These are phyloP conservation scores for Trichoderma sp. DNA, from an alignment of 2,329 filamentous ascomycete genomes.

Conservation along the genomic window DNA sequence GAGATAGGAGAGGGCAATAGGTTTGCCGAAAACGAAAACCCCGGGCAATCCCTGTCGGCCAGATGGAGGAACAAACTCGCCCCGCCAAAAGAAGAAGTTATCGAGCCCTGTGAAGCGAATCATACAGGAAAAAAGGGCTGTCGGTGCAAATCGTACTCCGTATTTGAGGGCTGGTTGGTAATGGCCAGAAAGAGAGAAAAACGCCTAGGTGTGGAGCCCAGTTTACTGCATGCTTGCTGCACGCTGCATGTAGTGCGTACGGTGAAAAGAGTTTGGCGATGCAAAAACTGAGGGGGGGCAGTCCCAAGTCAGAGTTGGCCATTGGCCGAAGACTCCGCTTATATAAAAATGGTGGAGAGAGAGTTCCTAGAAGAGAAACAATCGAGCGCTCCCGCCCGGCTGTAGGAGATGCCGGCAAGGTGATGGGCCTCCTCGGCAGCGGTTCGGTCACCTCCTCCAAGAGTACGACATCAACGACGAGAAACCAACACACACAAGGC, in stretches of 20 bases:
- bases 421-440: not conserved
- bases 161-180: not conserved
- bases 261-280: not conserved
- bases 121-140: not conserved
- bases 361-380: not conserved
- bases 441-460: not conserved
- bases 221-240: not conserved
- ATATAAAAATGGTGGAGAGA: not conserved
- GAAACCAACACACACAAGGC: not conserved
- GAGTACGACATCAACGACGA: slow-evolving; percentile 6
- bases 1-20: not conserved
- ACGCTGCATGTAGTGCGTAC: not conserved
- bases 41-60: not conserved
- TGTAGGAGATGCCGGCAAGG: not conserved
- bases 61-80: not conserved
- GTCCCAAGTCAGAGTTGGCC: not conserved
- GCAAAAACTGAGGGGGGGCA: not conserved
- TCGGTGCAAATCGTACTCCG: not conserved
- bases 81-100: not conserved
- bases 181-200: slow-evolving; percentile 5
- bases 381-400: not conserved
- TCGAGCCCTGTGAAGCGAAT: not conserved
- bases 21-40: not conserved
- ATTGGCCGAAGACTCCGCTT: not conserved
- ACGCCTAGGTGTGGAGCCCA: slow-evolving; percentile 17